These are phyloP conservation scores for Dendrocalamus latiflorus DNA, from an alignment of 202 grass and related monocot species.

Conservation along the genomic window DNA sequence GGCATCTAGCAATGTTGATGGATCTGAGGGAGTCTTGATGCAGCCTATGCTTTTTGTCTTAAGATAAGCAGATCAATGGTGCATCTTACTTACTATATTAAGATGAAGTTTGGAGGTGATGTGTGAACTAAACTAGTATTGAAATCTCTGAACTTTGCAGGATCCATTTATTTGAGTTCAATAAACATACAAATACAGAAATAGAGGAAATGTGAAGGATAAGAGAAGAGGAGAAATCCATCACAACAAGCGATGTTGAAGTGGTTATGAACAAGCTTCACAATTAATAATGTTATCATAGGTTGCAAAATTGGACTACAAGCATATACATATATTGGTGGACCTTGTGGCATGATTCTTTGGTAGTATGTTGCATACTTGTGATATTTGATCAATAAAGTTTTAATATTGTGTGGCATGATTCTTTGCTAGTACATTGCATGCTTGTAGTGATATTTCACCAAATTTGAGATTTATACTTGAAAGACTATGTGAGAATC, in stretches of 20 bases:
- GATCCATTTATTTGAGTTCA: not conserved
- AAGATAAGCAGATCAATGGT: conserved; percentile 31
- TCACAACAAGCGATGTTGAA: not conserved
- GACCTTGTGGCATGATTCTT: not conserved
- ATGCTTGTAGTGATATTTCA: not conserved
- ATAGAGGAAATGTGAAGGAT: not conserved
- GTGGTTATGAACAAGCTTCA: not conserved
- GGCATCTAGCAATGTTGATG: conserved; percentile 26
- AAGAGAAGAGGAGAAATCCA: not conserved
- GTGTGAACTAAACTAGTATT: not conserved
- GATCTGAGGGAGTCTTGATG: conserved; percentile 16
- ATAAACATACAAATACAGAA: not conserved
- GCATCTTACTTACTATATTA: conserved; percentile 4
- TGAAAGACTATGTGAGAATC: too few species aligned
- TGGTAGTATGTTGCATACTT: not conserved
- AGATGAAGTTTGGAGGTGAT: not conserved
- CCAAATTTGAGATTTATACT: not conserved
- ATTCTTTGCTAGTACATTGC: not conserved
- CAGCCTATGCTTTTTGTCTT: conserved; percentile 23
- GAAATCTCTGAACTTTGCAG: not conserved
- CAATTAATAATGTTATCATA: not conserved
- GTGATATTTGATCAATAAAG: not conserved
- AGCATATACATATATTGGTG: not conserved
- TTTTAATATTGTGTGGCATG: not conserved
- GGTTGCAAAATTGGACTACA: not conserved